phyloP scores from a whole-genome alignment of 2,329 filamentous ascomycete species.

The Aspergillaceae sp. region DNA sequence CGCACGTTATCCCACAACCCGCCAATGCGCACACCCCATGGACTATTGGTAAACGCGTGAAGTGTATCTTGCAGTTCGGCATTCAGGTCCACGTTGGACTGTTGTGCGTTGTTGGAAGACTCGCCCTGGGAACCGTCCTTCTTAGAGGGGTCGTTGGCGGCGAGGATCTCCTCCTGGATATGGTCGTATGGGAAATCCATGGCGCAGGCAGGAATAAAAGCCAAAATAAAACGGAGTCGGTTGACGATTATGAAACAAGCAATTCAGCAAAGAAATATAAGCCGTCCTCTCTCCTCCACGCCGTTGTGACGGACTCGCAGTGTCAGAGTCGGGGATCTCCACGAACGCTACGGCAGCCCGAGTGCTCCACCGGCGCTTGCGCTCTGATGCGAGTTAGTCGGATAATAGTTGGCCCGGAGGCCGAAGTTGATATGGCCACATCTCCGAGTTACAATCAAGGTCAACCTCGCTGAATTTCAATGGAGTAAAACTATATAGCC shows the following conservation, averaged over 20 bases:
- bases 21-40: conserved; percentile 82
- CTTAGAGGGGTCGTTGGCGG: conserved; percentile 43
- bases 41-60: conserved; percentile 80
- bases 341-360: conserved; percentile 19
- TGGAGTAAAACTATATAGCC: neutral
- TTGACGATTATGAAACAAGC: neutral
- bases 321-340: conserved; percentile 1
- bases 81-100: conserved; percentile 54
- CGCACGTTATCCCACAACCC: conserved; percentile 86
- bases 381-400: neutral
- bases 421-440: no score
- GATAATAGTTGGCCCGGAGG: no score
- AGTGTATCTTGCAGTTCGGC: conserved; percentile 91
- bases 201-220: neutral
- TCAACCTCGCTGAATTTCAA: no score
- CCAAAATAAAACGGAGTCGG: neutral
- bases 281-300: neutral
- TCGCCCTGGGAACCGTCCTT: conserved; percentile 44
- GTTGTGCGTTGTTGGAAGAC: conserved; percentile 16
- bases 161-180: conserved; percentile 72
- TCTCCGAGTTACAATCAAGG: no score
- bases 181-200: conserved; percentile 99
- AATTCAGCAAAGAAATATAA: neutral
- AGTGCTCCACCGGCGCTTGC: conserved; percentile 15
- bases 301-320: neutral